Percentiles rank a stretch among this genome's conserved stretches.
Evolutionary conservation across 2,329 filamentous ascomycete species (phyloP).

Genomic region (Diatrype stigma): DNA sequence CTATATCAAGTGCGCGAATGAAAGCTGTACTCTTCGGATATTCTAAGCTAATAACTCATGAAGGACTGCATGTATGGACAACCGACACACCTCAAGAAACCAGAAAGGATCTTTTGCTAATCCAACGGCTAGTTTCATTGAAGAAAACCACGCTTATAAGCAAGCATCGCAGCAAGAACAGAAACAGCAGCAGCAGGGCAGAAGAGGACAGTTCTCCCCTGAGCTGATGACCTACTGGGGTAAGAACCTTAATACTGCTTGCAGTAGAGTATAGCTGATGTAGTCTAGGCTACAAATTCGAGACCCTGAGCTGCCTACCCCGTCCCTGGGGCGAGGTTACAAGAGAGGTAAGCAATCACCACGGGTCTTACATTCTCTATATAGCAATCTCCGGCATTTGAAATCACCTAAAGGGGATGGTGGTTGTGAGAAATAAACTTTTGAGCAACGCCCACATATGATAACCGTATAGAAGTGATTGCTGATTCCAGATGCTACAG

Average conservation of each 20-base stretch:
- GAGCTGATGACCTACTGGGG: slow-evolving; percentile 94
- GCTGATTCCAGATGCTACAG: no score
- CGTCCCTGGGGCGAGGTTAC: slow-evolving; percentile 68
- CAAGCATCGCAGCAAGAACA: slow-evolving; percentile 57
- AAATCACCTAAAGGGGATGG: no score
- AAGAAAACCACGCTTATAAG: slow-evolving; percentile 80
- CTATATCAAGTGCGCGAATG: slow-evolving; percentile 68
- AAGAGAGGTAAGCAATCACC: no score
- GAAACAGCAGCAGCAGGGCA: slow-evolving; percentile 46
- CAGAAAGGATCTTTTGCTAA: no score
- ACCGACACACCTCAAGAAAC: background rate
- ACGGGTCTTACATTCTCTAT: no score
- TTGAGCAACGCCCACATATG: no score
- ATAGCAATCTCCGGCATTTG: no score
- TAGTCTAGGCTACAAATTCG: slow-evolving; percentile 87
- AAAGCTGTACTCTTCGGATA: slow-evolving; percentile 1
- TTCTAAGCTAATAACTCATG: slow-evolving; percentile 14
- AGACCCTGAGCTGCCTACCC: slow-evolving; percentile 75
- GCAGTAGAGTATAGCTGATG: slow-evolving; percentile 2
- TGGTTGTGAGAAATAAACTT: no score
- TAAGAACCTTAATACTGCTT: slow-evolving; percentile 30
- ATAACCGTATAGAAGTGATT: no score
- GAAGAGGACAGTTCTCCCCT: slow-evolving; percentile 47
- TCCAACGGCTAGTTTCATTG: slow-evolving; percentile 65
- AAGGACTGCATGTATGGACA: slow-evolving; percentile 51